These are phyloP conservation scores for Eucalyptus decipiens DNA, from an alignment of 345 rosid genomes.

Conservation along the genomic window DNA sequence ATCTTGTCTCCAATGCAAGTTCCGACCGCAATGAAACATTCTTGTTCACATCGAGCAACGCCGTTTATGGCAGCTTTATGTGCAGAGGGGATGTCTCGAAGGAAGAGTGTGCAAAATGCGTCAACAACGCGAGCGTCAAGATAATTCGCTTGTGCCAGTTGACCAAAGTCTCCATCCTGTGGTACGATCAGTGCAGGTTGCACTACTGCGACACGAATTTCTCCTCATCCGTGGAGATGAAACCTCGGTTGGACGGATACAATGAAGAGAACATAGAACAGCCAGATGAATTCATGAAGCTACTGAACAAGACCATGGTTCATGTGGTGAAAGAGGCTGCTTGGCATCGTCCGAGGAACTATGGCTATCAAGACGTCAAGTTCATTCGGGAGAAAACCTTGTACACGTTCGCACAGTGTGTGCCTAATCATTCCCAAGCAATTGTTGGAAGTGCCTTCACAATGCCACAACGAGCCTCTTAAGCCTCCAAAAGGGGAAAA, in stretches of 20 bases:
- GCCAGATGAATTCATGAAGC: neutral
- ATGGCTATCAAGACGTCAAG: neutral
- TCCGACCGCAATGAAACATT: neutral
- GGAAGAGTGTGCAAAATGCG: neutral
- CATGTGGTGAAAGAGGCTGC: neutral
- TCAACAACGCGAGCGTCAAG: neutral
- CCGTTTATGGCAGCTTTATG: conserved; percentile 1
- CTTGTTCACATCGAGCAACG: neutral
- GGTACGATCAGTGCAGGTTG: conserved; percentile 20
- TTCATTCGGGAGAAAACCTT: neutral
- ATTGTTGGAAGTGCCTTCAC: neutral
- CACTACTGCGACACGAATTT: conserved; percentile 6
- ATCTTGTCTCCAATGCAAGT: neutral
- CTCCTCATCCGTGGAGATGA: neutral
- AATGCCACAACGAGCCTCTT: neutral
- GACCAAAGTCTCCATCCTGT: neutral
- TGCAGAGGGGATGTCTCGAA: conserved; percentile 8
- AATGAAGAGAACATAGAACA: neutral
- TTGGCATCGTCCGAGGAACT: neutral
- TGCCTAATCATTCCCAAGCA: neutral
- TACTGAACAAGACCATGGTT: neutral
- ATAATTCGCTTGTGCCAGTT: neutral
- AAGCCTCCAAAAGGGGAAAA: neutral
- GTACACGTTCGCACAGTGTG: neutral
- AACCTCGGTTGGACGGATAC: neutral